These are phyloP conservation scores for Penicillium lividum DNA, from an alignment of 495 filamentous ascomycete genomes.

Conservation along the genomic window DNA sequence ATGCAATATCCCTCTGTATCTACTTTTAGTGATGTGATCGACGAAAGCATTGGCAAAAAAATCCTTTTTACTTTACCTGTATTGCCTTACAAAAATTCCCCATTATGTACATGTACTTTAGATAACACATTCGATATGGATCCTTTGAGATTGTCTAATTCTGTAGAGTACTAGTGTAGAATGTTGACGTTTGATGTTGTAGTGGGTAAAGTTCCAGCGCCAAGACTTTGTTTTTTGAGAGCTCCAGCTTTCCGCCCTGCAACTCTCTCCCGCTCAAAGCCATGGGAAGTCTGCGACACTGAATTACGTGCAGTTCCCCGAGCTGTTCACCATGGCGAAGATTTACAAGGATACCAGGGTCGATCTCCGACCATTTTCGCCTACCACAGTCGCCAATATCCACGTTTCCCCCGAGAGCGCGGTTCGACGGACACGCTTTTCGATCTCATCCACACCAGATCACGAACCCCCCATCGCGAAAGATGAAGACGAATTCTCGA, in stretches of 20 bases:
- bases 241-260: conserved; percentile 45
- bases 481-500: conserved; percentile 73
- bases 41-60: conserved; percentile 3
- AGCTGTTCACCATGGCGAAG: conserved; percentile 46
- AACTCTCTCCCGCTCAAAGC: conserved; percentile 26
- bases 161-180: not conserved
- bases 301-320: conserved; percentile 22
- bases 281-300: conserved; percentile 41
- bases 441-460: conserved; percentile 40
- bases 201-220: conserved; percentile 15
- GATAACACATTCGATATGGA: not conserved
- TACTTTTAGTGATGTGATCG: not conserved
- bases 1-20: conserved; percentile 10
- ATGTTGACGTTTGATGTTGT: not conserved
- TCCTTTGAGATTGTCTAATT: not conserved
- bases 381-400: conserved; percentile 69
- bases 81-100: not conserved
- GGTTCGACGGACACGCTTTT: conserved; percentile 45
- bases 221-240: conserved; percentile 51
- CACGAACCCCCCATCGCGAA: conserved; percentile 48
- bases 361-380: conserved; percentile 72
- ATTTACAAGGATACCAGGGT: conserved; percentile 87
- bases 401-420: conserved; percentile 62
- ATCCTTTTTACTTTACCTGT: not conserved
- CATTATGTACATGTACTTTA: not conserved